Percentiles rank a stretch among this genome's conserved stretches.
Conservation (phyloP, 2,329 filamentous ascomycete species). For the Paraphoma sp. region DNA sequence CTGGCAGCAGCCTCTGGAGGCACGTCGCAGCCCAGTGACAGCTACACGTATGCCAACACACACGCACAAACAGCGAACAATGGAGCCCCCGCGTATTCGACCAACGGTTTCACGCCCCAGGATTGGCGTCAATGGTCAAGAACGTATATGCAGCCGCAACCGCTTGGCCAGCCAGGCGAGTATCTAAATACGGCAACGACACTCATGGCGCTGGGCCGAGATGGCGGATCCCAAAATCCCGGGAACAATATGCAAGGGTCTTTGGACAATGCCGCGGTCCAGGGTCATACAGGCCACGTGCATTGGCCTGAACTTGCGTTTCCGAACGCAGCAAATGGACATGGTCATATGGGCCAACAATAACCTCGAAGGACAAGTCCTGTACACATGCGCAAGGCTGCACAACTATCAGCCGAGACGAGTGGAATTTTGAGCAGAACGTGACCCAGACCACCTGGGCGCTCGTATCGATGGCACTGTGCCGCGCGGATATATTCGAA, state of each 20-base stretch:
- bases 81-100: conserved; percentile 26
- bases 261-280: conserved; percentile 30
- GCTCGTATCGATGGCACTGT: not conserved
- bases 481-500: conserved; percentile 3
- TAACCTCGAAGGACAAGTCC: not conserved
- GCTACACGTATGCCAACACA: conserved; percentile 31
- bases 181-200: conserved; percentile 49
- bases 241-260: conserved; percentile 24
- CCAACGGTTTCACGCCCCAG: conserved; percentile 32
- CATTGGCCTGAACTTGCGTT: conserved; percentile 43
- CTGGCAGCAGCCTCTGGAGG: conserved; percentile 32
- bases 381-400: too few relatives aligned
- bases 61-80: conserved; percentile 27
- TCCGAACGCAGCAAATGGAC: conserved; percentile 28
- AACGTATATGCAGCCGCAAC: conserved; percentile 37
- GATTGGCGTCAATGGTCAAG: conserved; percentile 47
- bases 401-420: too few relatives aligned
- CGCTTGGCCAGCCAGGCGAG: conserved; percentile 32
- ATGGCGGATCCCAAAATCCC: conserved; percentile 25
- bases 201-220: conserved; percentile 46
- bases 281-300: conserved; percentile 22
- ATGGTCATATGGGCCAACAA: conserved; percentile 24
- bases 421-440: not conserved
- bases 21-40: conserved; percentile 24
- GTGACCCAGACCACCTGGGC: not conserved